Conservation (phyloP, 2,329 filamentous ascomycete species). For the Pezicula rhizophila region DNA sequence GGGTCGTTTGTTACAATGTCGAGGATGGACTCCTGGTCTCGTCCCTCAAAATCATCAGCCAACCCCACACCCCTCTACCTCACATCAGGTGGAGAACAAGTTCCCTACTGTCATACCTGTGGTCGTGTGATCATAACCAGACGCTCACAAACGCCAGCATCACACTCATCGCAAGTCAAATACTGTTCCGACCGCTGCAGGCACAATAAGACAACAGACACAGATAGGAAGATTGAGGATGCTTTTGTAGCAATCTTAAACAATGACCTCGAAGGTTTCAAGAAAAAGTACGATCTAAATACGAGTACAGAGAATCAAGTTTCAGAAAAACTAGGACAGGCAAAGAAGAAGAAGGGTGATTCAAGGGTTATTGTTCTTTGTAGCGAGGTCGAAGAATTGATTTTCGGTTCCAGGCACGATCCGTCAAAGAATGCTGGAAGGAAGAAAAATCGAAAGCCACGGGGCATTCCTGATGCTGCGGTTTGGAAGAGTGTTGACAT, state of each 20-base stretch:
- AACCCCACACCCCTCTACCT: constrained; percentile 50
- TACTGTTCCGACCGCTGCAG: constrained; percentile 54
- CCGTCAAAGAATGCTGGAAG: constrained; percentile 39
- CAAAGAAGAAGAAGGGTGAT: constrained; percentile 41
- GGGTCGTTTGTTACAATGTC: background rate
- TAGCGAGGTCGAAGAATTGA: constrained; percentile 40
- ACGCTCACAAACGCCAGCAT: constrained; percentile 19
- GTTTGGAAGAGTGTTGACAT: constrained; percentile 40
- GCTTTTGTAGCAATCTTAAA: constrained; percentile 36
- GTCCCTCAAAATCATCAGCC: constrained; percentile 12
- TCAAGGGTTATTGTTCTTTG: constrained; percentile 42
- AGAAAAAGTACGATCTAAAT: constrained; percentile 3
- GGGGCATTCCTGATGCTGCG: constrained; percentile 31
- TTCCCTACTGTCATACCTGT: constrained; percentile 51
- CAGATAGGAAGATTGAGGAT: constrained; percentile 47
- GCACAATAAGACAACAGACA: constrained; percentile 40
- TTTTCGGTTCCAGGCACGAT: constrained; percentile 42
- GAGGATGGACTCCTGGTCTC: constrained; percentile 1
- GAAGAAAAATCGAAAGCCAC: constrained; percentile 38
- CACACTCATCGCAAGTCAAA: constrained; percentile 28
- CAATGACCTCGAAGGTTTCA: background rate
- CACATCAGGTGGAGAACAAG: constrained; percentile 34
- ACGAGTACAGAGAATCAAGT: constrained; percentile 29
- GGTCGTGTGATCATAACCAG: constrained; percentile 42
- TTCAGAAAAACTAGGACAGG: constrained; percentile 20